Percentiles rank a stretch among this genome's conserved stretches.
These are phyloP conservation scores for Niebla homalea DNA, from an alignment of 495 filamentous ascomycete genomes.

Conservation along the genomic window DNA sequence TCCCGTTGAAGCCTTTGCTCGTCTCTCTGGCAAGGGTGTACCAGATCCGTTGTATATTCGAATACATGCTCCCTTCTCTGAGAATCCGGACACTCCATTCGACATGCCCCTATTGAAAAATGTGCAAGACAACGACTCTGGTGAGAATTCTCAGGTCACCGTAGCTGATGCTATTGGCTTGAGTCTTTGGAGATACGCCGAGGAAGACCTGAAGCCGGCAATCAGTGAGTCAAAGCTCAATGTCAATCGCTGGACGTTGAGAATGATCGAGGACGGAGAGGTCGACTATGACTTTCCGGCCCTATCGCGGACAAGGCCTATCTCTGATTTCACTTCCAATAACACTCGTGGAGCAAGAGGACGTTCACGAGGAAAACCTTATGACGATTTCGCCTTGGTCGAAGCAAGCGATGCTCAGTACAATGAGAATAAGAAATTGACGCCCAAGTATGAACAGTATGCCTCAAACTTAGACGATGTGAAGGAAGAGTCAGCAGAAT, in stretches of 20 bases:
- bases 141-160: constrained; percentile 50
- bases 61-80: constrained; percentile 77
- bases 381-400: constrained; percentile 87
- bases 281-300: constrained; percentile 93
- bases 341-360: constrained; percentile 63
- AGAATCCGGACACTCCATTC: constrained; percentile 51
- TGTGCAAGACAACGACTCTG: constrained; percentile 55
- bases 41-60: constrained; percentile 70
- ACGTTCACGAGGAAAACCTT: constrained; percentile 66
- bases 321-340: constrained; percentile 79
- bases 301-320: constrained; percentile 60
- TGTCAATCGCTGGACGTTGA: constrained; percentile 81
- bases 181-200: constrained; percentile 71
- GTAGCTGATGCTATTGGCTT: constrained; percentile 87
- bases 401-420: constrained; percentile 66
- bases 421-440: constrained; percentile 60
- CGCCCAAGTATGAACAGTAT: constrained; percentile 55
- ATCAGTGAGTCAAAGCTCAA: constrained; percentile 58
- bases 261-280: constrained; percentile 93
- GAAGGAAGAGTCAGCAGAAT: constrained; percentile 18
- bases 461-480: constrained; percentile 30
- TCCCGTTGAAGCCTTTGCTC: constrained; percentile 72
- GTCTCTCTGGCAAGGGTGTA: constrained; percentile 76
- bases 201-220: constrained; percentile 63
- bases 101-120: constrained; percentile 67